Conservation (phyloP, 1,284 basidiomycete species). For the Baeospora myosura region DNA sequence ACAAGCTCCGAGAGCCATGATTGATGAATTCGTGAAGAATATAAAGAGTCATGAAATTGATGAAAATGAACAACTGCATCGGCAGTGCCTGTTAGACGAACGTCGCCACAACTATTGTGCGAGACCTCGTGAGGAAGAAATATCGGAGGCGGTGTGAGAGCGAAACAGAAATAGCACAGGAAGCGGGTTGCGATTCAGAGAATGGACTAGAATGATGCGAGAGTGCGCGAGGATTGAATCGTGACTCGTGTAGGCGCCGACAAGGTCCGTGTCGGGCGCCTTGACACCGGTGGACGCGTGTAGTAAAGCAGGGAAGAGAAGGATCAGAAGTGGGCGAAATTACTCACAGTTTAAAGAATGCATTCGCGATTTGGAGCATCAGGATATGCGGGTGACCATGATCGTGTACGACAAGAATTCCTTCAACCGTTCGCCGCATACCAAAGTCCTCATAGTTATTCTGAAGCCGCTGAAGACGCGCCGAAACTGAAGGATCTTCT, state of each 20-base stretch:
- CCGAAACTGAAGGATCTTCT: slow-evolving; percentile 91
- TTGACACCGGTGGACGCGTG: not conserved
- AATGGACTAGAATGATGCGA: no score
- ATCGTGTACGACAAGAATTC: slow-evolving; percentile 93
- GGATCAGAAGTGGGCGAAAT: not conserved
- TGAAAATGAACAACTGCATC: no score
- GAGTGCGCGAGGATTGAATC: no score
- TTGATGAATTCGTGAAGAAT: no score
- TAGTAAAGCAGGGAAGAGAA: not conserved
- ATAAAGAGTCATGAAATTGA: no score
- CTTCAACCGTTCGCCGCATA: slow-evolving; percentile 91
- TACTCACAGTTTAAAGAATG: slow-evolving; percentile 96
- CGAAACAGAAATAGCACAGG: no score
- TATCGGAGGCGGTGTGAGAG: no score
- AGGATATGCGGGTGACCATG: slow-evolving; percentile 93
- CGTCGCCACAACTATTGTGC: no score
- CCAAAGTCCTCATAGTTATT: slow-evolving; percentile 97
- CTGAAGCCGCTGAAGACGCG: slow-evolving; percentile 81
- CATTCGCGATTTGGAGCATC: slow-evolving; percentile 97
- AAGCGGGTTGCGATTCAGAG: no score
- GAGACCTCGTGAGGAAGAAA: no score
- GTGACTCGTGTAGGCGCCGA: not conserved
- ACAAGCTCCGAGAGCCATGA: no score
- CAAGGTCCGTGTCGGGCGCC: not conserved
- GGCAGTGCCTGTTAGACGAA: no score